Evolutionary conservation across 2,329 filamentous ascomycete species (phyloP).

Genomic region (Fonsecaea monophora): DNA sequence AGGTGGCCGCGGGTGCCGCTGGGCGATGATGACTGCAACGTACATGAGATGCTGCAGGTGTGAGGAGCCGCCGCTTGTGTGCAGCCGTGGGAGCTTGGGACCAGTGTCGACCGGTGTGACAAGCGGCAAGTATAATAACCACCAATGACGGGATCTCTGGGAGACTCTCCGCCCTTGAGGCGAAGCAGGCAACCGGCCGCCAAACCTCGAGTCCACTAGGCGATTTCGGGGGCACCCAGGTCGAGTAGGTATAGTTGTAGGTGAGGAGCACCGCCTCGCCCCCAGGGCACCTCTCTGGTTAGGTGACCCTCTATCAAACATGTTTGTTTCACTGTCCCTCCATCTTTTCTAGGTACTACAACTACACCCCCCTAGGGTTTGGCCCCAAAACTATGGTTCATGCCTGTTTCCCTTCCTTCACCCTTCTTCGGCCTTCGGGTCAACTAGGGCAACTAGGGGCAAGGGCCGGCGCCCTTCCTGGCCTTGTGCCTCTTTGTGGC

Average conservation of each 20-base stretch:
- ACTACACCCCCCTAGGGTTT: not conserved
- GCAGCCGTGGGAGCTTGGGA: not conserved
- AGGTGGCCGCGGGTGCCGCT: not conserved
- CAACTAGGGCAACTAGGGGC: constrained; percentile 2
- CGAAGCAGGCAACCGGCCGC: constrained; percentile 13
- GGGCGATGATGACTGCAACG: constrained; percentile 10
- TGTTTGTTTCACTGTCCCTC: constrained; percentile 7
- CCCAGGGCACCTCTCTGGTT: not conserved
- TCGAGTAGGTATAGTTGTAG: not conserved
- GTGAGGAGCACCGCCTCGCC: constrained; percentile 14
- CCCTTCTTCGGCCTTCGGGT: not conserved
- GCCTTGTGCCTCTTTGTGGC: constrained; percentile 8
- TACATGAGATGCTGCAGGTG: constrained; percentile 5
- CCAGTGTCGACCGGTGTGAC: constrained; percentile 1
- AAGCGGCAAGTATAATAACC: constrained; percentile 9
- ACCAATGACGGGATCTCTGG: constrained; percentile 4
- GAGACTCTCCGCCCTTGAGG: constrained; percentile 7
- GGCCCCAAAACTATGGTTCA: constrained; percentile 22
- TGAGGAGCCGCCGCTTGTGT: not conserved
- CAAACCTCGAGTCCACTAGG: not conserved
- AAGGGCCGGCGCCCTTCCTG: not conserved
- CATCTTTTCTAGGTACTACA: constrained; percentile 1
- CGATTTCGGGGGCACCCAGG: not conserved
- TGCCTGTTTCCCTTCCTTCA: constrained; percentile 6
- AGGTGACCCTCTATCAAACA: constrained; percentile 9